phyloP scores from a whole-genome alignment of 2,329 filamentous ascomycete species.

The Microcyclospora tardicrescens region DNA sequence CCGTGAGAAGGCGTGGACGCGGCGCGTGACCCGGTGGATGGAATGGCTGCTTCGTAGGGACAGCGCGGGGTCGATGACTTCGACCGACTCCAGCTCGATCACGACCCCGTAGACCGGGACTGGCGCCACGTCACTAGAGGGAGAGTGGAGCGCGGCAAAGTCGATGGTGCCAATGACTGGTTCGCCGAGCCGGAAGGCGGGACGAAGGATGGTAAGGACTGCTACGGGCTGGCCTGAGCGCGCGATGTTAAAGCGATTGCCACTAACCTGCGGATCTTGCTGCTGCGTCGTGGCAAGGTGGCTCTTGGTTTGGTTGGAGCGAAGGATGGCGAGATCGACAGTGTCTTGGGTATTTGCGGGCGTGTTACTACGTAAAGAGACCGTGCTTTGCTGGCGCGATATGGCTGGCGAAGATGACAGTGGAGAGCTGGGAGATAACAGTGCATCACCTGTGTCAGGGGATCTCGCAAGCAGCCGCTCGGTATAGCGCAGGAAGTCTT shows the following conservation, averaged over 20 bases:
- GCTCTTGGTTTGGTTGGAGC: constrained; percentile 54
- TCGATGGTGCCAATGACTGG: constrained; percentile 73
- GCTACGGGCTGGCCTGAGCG: constrained; percentile 85
- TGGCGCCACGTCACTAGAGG: neutral
- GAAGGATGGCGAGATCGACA: constrained; percentile 81
- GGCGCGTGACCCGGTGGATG: constrained; percentile 74
- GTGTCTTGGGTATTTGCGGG: constrained; percentile 61
- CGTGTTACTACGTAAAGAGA: constrained; percentile 21
- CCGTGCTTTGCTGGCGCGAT: constrained; percentile 23
- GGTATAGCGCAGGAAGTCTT: constrained; percentile 65
- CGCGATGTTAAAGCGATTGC: constrained; percentile 92
- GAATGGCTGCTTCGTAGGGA: constrained; percentile 76
- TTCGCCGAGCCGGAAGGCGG: constrained; percentile 81
- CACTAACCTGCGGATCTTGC: constrained; percentile 41
- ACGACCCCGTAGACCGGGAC: constrained; percentile 79
- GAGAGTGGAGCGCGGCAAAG: constrained; percentile 41
- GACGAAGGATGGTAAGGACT: constrained; percentile 75
- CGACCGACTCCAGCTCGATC: constrained; percentile 71
- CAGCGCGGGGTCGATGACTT: constrained; percentile 66
- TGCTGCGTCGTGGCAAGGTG: constrained; percentile 38
- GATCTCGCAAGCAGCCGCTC: constrained; percentile 57
- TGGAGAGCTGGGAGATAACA: constrained; percentile 60
- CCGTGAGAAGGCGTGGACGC: constrained; percentile 62
- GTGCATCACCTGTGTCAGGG: constrained; percentile 41
- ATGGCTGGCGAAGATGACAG: constrained; percentile 53